Evolutionary conservation across 2,329 filamentous ascomycete species (phyloP).

Genomic region (Sclerotinia trifoliorum): DNA sequence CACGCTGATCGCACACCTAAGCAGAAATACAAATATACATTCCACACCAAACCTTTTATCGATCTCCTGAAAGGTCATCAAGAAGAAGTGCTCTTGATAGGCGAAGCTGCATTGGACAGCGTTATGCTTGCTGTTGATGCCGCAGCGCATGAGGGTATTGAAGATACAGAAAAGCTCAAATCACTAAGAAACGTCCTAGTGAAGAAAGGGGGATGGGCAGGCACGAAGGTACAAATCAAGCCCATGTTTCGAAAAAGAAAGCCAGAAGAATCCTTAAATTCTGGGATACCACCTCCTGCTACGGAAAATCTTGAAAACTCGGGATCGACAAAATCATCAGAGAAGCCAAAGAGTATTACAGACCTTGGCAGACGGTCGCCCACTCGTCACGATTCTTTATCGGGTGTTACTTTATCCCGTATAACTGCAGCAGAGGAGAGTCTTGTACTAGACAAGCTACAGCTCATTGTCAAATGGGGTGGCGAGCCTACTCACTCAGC

Average conservation of each 20-base stretch:
- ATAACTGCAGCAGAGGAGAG: slow-evolving; percentile 93
- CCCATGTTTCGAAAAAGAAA: slow-evolving; percentile 96
- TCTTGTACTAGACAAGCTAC: slow-evolving; percentile 89
- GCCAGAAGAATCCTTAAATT: slow-evolving; percentile 51
- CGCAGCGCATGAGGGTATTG: slow-evolving; percentile 74
- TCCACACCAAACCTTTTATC: slow-evolving; percentile 95
- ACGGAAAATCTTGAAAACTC: not conserved
- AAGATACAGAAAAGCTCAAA: slow-evolving; percentile 84
- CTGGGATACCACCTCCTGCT: not conserved
- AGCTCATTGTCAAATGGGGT: slow-evolving; percentile 98
- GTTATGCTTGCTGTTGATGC: slow-evolving; percentile 84
- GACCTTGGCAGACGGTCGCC: slow-evolving; percentile 47
- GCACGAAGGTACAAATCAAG: slow-evolving; percentile 98
- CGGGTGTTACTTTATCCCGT: slow-evolving; percentile 86
- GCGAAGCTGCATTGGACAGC: slow-evolving; percentile 82
- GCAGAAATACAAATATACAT: slow-evolving; percentile 99
- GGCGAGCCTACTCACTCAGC: slow-evolving; percentile 97
- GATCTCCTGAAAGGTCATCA: slow-evolving; percentile 92
- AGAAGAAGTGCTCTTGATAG: slow-evolving; percentile 92
- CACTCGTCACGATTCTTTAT: slow-evolving; percentile 77
- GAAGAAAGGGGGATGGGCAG: slow-evolving; percentile 90
- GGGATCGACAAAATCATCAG: slow-evolving; percentile 17
- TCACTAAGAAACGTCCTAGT: slow-evolving; percentile 81
- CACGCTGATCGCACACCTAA: slow-evolving; percentile 97
- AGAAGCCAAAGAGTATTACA: slow-evolving; percentile 27